These are phyloP conservation scores for Kazachstania martiniae DNA, from an alignment of 805 yeast species.

Conservation along the genomic window DNA sequence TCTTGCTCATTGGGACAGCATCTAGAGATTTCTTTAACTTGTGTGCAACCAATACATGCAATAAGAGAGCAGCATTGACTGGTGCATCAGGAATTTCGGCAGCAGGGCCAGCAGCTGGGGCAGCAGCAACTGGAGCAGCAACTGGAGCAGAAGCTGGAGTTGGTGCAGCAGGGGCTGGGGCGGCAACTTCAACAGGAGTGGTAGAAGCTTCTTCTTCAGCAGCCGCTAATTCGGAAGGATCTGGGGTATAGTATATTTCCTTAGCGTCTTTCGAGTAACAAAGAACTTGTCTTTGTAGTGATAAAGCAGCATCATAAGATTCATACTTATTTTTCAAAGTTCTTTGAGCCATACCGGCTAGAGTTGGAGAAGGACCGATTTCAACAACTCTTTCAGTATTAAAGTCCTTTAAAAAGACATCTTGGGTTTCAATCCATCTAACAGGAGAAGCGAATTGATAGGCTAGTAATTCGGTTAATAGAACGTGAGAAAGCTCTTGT, in stretches of 20 bases:
- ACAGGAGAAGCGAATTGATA: slow-evolving; percentile 99
- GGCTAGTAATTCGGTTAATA: slow-evolving; percentile 91
- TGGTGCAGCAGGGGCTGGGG: slow-evolving; percentile 42
- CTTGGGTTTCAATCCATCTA: slow-evolving; percentile 99
- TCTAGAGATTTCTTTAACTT: slow-evolving; percentile 87
- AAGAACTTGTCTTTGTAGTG: slow-evolving; percentile 77
- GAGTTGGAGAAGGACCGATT: slow-evolving; percentile 97
- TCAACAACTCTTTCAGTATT: slow-evolving; percentile 97
- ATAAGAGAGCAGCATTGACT: slow-evolving; percentile 66
- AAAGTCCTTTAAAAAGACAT: slow-evolving; percentile 86
- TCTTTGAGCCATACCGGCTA: slow-evolving; percentile 97
- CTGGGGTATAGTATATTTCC: slow-evolving; percentile 91
- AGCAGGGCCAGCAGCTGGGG: slow-evolving; percentile 71
- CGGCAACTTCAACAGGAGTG: slow-evolving; percentile 21
- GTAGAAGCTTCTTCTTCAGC: slow-evolving; percentile 17
- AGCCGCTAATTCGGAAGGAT: slow-evolving; percentile 40
- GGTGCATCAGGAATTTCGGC: slow-evolving; percentile 85
- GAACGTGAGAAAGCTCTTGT: slow-evolving; percentile 92
- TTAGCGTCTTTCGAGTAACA: slow-evolving; percentile 94
- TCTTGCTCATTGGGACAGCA: slow-evolving; percentile 77
- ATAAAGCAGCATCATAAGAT: slow-evolving; percentile 93
- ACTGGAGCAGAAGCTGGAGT: slow-evolving; percentile 47
- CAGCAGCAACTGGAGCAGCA: slow-evolving; percentile 47
- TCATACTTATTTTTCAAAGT: slow-evolving; percentile 90
- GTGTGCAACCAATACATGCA: slow-evolving; percentile 89